These are phyloP conservation scores for Komagataella mondaviorum DNA, from an alignment of 805 yeast species.

Conservation along the genomic window DNA sequence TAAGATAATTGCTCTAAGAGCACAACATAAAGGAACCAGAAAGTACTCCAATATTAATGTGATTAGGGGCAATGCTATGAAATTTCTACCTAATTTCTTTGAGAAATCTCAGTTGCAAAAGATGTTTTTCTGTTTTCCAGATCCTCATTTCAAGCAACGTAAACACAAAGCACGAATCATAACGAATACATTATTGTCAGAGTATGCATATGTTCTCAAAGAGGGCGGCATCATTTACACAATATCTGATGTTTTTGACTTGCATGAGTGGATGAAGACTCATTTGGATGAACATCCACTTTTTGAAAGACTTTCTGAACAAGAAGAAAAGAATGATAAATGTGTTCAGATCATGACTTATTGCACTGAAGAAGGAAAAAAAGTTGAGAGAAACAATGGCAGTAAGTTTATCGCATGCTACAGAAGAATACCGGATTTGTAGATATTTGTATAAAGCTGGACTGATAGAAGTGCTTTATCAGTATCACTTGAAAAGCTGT, in stretches of 20 bases:
- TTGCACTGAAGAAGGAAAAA: constrained; percentile 97
- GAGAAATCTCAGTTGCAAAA: constrained; percentile 69
- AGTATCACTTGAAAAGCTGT: not conserved
- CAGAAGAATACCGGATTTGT: constrained; percentile 54
- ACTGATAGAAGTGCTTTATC: not conserved
- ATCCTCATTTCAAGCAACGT: constrained; percentile 95
- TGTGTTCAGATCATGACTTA: constrained; percentile 83
- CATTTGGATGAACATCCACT: constrained; percentile 87
- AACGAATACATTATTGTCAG: constrained; percentile 77
- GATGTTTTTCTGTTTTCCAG: constrained; percentile 98
- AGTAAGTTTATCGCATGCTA: constrained; percentile 82
- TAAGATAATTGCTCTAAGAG: constrained; percentile 79
- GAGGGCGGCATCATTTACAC: constrained; percentile 89
- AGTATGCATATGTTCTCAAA: constrained; percentile 79
- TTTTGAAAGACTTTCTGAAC: constrained; percentile 65
- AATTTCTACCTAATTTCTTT: constrained; percentile 90
- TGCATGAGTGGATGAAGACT: constrained; percentile 92
- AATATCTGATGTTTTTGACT: constrained; percentile 87
- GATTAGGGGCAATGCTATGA: constrained; percentile 93
- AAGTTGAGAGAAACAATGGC: constrained; percentile 85
- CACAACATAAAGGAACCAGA: constrained; percentile 20
- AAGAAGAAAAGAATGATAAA: constrained; percentile 68
- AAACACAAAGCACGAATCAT: constrained; percentile 96
- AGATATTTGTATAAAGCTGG: constrained; percentile 5
- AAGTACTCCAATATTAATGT: constrained; percentile 80